Evolutionary conservation across 768 basidiomycete genomes (phyloP).

Genomic region (Tephrocybe sp.): DNA sequence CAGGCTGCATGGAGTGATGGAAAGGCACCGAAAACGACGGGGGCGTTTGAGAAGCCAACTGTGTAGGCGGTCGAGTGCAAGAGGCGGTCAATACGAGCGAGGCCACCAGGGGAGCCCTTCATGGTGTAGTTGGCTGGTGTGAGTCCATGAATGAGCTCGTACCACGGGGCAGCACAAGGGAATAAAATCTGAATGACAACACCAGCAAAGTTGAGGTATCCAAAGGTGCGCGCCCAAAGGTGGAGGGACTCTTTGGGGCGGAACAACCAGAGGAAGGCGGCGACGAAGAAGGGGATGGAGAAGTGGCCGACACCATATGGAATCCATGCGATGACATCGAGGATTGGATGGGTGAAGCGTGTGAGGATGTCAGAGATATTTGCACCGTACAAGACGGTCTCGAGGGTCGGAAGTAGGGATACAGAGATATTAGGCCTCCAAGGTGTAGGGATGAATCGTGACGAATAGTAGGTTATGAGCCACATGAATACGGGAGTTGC

Average conservation of each 20-base stretch:
- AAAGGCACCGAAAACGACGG: conserved; percentile 96
- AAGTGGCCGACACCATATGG: conserved; percentile 98
- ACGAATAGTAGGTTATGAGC: conserved; percentile 85
- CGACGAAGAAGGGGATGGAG: conserved; percentile 81
- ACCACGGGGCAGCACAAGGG: conserved; percentile 96
- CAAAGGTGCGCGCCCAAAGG: conserved; percentile 85
- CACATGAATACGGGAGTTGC: conserved; percentile 86
- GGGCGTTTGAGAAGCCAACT: conserved; percentile 78
- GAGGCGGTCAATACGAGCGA: conserved; percentile 88
- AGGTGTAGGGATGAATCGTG: conserved; percentile 76
- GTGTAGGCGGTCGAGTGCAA: conserved; percentile 80
- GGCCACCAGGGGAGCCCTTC: conserved; percentile 90
- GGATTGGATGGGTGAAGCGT: conserved; percentile 86
- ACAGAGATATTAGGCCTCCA: conserved; percentile 88
- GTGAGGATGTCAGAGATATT: conserved; percentile 98
- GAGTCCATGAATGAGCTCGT: conserved; percentile 94
- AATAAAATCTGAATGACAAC: conserved; percentile 87
- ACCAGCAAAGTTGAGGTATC: conserved; percentile 89
- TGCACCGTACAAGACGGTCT: conserved; percentile 93
- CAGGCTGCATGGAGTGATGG: conserved; percentile 90
- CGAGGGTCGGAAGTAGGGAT: conserved; percentile 90
- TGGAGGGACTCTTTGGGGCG: conserved; percentile 77
- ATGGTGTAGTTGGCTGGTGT: conserved; percentile 93
- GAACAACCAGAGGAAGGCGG: conserved; percentile 87
- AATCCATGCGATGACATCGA: conserved; percentile 94